These are phyloP conservation scores for Termitomyces sp. DNA, from an alignment of 768 basidiomycete genomes.

Conservation along the genomic window DNA sequence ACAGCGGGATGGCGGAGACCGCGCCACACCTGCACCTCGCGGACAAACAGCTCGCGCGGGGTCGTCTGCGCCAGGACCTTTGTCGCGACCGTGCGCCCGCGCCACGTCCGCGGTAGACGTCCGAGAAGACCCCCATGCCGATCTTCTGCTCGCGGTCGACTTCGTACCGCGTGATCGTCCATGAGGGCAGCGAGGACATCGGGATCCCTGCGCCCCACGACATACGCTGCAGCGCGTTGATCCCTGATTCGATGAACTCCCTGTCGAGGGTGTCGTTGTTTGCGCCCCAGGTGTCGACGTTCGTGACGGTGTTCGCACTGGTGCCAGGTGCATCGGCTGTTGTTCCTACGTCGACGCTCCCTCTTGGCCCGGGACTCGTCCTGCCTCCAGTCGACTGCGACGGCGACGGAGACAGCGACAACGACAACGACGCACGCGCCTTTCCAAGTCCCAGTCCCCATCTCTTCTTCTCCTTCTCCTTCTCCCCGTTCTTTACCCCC, in stretches of 20 bases:
- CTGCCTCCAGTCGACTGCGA: too few relatives aligned
- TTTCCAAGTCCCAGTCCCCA: neutral
- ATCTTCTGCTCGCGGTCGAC: constrained; percentile 66
- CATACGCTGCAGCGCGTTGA: constrained; percentile 61
- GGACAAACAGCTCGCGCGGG: constrained; percentile 59
- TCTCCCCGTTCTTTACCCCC: neutral
- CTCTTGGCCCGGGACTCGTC: too few relatives aligned
- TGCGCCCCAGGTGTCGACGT: neutral
- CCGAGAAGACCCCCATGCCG: constrained; percentile 70
- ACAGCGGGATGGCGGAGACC: constrained; percentile 64
- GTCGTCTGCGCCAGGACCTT: constrained; percentile 65
- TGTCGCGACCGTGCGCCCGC: constrained; percentile 58
- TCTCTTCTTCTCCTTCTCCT: neutral
- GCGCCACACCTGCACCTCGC: constrained; percentile 72
- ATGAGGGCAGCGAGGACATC: constrained; percentile 45
- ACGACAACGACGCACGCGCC: neutral
- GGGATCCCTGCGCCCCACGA: constrained; percentile 14
- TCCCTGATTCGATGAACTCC: too few relatives aligned
- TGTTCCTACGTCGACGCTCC: too few relatives aligned
- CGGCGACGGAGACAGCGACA: too few relatives aligned
- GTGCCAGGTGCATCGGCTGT: too few relatives aligned
- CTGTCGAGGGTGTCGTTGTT: constrained; percentile 46
- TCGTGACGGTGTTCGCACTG: neutral
- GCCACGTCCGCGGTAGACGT: constrained; percentile 75
- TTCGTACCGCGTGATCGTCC: constrained; percentile 81